A percentile compares a stretch with the other conserved stretches of the same genome.
Evolutionary conservation across 805 yeast species (phyloP).

Genomic region (Yarrowia sp.): DNA sequence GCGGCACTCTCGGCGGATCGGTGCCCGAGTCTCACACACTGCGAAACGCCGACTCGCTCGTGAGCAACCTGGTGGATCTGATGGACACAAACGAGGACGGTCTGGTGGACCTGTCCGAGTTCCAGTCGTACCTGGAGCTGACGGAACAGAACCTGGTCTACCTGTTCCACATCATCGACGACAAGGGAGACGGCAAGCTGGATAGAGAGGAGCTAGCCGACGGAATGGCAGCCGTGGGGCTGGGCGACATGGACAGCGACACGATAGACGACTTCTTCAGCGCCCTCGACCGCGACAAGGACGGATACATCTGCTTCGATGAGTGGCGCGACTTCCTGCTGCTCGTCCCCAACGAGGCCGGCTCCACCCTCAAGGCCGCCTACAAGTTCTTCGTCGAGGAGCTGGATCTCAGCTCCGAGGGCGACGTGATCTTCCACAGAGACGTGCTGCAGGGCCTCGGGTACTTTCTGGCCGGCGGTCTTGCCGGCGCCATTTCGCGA

Average conservation of each 20-base stretch:
- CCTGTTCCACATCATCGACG: constrained; percentile 69
- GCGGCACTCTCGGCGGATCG: constrained; percentile 1
- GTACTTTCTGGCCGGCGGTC: constrained; percentile 89
- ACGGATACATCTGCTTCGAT: constrained; percentile 73
- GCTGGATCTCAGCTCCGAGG: constrained; percentile 80
- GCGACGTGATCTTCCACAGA: constrained; percentile 81
- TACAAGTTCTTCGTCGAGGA: constrained; percentile 78
- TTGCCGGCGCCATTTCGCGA: constrained; percentile 93
- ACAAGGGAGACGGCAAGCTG: constrained; percentile 69
- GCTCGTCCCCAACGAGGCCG: constrained; percentile 67
- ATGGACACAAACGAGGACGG: constrained; percentile 54
- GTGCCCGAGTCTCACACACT: constrained; percentile 21
- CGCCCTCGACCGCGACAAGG: constrained; percentile 51
- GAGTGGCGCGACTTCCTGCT: constrained; percentile 82
- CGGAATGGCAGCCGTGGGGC: constrained; percentile 59
- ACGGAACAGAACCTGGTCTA: constrained; percentile 70
- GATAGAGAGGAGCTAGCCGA: constrained; percentile 61
- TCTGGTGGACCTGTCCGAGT: constrained; percentile 52
- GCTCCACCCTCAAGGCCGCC: constrained; percentile 59
- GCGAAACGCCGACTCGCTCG: constrained; percentile 49
- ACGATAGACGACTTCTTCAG: constrained; percentile 57
- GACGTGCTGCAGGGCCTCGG: constrained; percentile 83
- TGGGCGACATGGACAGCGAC: constrained; percentile 51
- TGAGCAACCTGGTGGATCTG: constrained; percentile 54
- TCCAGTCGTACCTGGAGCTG: constrained; percentile 57